phyloP scores from a whole-genome alignment of 441 rosid genomes.

The Pelargonium fulgidum region DNA sequence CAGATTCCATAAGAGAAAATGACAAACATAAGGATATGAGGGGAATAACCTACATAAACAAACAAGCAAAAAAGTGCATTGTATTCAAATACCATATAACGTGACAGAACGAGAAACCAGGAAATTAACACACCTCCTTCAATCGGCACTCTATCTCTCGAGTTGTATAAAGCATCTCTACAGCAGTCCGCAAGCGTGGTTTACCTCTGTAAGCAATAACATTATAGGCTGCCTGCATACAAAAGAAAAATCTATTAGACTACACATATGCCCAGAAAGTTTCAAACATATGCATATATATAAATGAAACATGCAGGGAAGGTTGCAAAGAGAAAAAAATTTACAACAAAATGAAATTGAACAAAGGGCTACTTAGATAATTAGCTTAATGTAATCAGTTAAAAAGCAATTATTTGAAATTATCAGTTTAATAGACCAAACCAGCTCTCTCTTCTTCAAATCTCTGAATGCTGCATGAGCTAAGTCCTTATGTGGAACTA shows the following conservation, averaged over 20 bases:
- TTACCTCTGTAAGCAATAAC: constrained; percentile 68
- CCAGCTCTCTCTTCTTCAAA: constrained; percentile 52
- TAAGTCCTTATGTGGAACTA: constrained; percentile 80
- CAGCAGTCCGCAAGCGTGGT: constrained; percentile 66
- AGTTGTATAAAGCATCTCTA: constrained; percentile 71
- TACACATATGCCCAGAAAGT: too few species aligned
- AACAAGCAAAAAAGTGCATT: too few species aligned
- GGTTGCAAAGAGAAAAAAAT: too few species aligned
- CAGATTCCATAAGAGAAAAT: too few species aligned
- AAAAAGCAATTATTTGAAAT: not conserved
- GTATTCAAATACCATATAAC: too few species aligned
- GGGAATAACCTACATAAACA: too few species aligned
- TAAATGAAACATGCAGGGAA: not conserved
- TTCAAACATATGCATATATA: too few species aligned
- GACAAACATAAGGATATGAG: too few species aligned
- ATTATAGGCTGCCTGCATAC: constrained; percentile 50
- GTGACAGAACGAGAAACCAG: not conserved
- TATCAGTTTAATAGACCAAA: constrained; percentile 22
- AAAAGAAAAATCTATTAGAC: too few species aligned
- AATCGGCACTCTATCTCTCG: constrained; percentile 59
- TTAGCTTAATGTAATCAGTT: not conserved
- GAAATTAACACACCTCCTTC: constrained; percentile 38
- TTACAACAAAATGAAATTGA: not conserved
- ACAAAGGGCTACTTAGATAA: not conserved
- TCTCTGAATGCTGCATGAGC: constrained; percentile 81